A percentile compares a stretch with the other conserved stretches of the same genome.
Conservation (phyloP, 1,284 basidiomycete genomes). For the Agaricales sp. region DNA sequence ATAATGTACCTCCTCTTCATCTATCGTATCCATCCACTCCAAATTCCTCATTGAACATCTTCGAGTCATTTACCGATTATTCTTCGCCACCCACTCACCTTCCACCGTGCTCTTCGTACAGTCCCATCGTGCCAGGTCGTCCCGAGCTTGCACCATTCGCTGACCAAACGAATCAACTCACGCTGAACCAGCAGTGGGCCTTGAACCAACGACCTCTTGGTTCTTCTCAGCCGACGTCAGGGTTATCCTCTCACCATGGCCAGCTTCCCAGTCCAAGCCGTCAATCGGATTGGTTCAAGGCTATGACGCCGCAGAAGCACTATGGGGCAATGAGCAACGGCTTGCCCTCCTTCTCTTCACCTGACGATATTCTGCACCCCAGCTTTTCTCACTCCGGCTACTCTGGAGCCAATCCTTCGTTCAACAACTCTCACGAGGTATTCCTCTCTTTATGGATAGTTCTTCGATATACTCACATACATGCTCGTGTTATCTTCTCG, state of each 20-base stretch:
- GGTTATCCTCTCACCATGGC: neutral
- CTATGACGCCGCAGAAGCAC: neutral
- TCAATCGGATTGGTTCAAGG: neutral
- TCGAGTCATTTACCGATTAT: neutral
- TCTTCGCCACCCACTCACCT: neutral
- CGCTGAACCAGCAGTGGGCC: neutral
- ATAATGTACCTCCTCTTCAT: neutral
- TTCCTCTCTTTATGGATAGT: neutral
- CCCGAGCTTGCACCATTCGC: neutral
- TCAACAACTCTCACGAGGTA: neutral
- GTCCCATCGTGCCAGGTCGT: neutral
- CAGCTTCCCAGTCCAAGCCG: neutral
- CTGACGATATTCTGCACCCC: neutral
- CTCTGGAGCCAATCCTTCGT: constrained; percentile 5
- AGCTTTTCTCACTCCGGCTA: constrained; percentile 17
- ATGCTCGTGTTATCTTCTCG: constrained; percentile 10
- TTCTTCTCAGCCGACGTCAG: neutral
- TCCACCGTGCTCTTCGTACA: neutral
- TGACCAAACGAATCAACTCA: neutral
- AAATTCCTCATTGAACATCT: neutral
- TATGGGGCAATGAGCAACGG: neutral
- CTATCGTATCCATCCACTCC: neutral
- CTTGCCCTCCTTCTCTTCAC: neutral
- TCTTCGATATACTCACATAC: constrained; percentile 11
- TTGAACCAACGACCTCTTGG: neutral